Conservation (phyloP, 371 early-diverging fungal genomes). For the Syncephalastrum monosporum region DNA sequence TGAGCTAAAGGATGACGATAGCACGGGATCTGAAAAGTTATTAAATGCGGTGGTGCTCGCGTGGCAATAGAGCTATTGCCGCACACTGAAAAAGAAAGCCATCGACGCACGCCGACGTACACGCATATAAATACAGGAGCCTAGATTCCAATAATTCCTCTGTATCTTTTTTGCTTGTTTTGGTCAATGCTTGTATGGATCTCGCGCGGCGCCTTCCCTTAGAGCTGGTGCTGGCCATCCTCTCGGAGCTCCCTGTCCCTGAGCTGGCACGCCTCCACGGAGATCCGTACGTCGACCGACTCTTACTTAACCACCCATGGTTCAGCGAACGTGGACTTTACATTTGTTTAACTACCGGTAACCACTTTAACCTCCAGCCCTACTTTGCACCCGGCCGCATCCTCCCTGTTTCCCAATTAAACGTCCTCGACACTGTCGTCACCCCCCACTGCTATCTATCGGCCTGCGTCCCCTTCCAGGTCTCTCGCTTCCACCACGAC, state of each 20-base stretch:
- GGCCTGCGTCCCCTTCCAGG: slow-evolving; percentile 1
- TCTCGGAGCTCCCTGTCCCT: slow-evolving; percentile 6
- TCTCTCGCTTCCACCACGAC: slow-evolving; percentile 1
- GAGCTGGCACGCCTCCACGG: slow-evolving; percentile 8
- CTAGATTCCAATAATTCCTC: no score
- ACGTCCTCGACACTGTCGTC: not conserved
- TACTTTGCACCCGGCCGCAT: slow-evolving; percentile 4
- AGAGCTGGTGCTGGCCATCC: slow-evolving; percentile 8
- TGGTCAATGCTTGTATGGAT: no score
- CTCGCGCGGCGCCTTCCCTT: slow-evolving; percentile 6
- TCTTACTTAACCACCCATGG: slow-evolving; percentile 7
- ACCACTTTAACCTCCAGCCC: slow-evolving; percentile 7
- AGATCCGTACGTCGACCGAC: slow-evolving; percentile 12
- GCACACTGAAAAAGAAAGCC: no score
- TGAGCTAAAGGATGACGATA: no score
- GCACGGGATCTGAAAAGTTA: no score
- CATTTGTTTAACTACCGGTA: slow-evolving; percentile 4
- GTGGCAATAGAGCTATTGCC: no score
- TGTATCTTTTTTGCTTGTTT: no score
- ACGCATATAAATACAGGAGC: no score
- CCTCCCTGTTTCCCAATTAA: not conserved
- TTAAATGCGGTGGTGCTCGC: no score
- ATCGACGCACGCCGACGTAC: no score
- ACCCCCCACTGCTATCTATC: not conserved
- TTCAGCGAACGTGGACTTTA: slow-evolving; percentile 10